These are phyloP conservation scores for Cornus florida DNA, from an alignment of 148 eudicot species.

Conservation along the genomic window DNA sequence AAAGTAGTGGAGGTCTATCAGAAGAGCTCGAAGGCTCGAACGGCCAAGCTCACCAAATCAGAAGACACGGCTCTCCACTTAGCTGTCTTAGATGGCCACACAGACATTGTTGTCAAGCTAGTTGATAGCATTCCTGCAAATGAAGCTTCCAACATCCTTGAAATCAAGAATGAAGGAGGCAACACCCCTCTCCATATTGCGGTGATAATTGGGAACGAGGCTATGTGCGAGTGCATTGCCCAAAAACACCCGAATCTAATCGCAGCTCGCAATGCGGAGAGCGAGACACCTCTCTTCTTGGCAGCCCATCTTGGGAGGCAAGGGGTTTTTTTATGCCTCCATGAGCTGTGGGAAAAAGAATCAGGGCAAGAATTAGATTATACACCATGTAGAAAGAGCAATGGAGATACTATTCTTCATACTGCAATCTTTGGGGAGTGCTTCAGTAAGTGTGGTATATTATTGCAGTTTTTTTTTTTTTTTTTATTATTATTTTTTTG, in stretches of 20 bases:
- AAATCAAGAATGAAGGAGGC: neutral
- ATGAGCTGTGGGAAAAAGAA: neutral
- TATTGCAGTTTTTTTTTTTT: no score
- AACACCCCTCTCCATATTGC: slow-evolving; percentile 27
- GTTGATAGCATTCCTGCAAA: neutral
- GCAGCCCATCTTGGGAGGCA: slow-evolving; percentile 17
- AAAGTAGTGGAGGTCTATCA: neutral
- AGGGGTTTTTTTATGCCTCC: slow-evolving; percentile 2
- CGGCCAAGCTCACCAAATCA: slow-evolving; percentile 6
- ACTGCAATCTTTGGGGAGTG: slow-evolving; percentile 15
- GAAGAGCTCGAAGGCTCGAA: neutral
- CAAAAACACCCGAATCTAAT: neutral
- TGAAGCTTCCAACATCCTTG: neutral
- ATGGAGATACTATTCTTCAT: slow-evolving; percentile 19
- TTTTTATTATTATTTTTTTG: no score
- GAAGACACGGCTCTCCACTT: slow-evolving; percentile 20
- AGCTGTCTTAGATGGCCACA: neutral
- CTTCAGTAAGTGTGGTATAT: slow-evolving; percentile 15
- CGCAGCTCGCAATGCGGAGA: neutral
- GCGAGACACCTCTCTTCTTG: slow-evolving; percentile 19
- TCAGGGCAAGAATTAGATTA: neutral
- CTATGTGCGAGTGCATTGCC: neutral
- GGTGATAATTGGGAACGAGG: slow-evolving; percentile 5
- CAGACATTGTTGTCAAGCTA: neutral
- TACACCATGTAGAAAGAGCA: slow-evolving; percentile 3